Percentiles rank a stretch among this genome's conserved stretches.
phyloP scores from a whole-genome alignment of 202 grass and related monocot species.

The Panicum hallii region DNA sequence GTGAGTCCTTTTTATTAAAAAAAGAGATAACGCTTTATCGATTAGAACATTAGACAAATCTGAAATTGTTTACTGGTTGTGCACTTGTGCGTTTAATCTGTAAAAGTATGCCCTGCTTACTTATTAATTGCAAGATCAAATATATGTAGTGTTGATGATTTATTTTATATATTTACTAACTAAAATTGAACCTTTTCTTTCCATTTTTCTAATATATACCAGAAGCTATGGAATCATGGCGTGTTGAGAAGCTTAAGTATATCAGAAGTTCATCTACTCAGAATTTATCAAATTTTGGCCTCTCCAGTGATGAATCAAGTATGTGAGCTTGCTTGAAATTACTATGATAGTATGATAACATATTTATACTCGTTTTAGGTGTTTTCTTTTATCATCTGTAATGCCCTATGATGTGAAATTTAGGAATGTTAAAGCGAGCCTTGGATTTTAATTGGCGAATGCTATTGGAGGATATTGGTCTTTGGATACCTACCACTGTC shows the following conservation, averaged over 20 bases:
- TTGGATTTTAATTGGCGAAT: constrained; percentile 66
- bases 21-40: neutral
- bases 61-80: neutral
- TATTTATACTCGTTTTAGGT: neutral
- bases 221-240: constrained; percentile 75
- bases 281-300: constrained; percentile 50
- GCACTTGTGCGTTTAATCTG: neutral
- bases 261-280: constrained; percentile 51
- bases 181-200: neutral
- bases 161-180: neutral
- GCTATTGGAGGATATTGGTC: constrained; percentile 73
- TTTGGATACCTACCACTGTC: constrained; percentile 65
- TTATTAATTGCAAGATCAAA: constrained; percentile 17
- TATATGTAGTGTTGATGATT: constrained; percentile 8
- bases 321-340: constrained; percentile 28
- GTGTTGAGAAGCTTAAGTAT: constrained; percentile 64
- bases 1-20: neutral
- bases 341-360: neutral
- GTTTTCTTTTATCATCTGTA: neutral
- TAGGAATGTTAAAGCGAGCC: constrained; percentile 62
- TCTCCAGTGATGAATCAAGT: constrained; percentile 66
- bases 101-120: neutral
- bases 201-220: constrained; percentile 19
- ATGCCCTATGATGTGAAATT: neutral
- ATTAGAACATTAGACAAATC: neutral